These are phyloP conservation scores for Neonectria sp. DNA, from an alignment of 2,329 filamentous ascomycete genomes.

Conservation along the genomic window DNA sequence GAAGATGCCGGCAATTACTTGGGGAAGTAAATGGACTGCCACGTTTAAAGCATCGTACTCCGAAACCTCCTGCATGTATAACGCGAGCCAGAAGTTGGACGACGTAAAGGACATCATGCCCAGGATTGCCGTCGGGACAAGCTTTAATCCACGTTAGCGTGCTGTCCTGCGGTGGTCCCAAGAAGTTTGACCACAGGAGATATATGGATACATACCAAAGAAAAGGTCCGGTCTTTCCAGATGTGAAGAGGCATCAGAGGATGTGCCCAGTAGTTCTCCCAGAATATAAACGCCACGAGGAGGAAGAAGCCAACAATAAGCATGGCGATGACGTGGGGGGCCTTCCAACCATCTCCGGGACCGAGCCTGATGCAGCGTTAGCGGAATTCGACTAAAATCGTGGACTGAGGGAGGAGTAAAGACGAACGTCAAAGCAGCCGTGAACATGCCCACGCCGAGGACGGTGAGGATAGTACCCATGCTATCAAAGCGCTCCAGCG, in stretches of 20 bases:
- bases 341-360: constrained; percentile 74
- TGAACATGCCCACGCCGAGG: constrained; percentile 76
- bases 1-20: constrained; percentile 73
- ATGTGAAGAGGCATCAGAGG: constrained; percentile 69
- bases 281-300: constrained; percentile 71
- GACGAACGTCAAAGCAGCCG: constrained; percentile 70
- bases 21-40: constrained; percentile 75
- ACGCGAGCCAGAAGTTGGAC: constrained; percentile 73
- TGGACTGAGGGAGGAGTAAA: constrained; percentile 16
- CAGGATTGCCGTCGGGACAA: constrained; percentile 69
- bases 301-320: constrained; percentile 72
- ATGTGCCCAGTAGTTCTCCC: constrained; percentile 69
- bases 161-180: too few relatives aligned
- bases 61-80: constrained; percentile 75
- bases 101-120: constrained; percentile 76
- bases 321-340: constrained; percentile 73
- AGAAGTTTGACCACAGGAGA: background rate
- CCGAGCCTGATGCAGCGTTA: constrained; percentile 62
- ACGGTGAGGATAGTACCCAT: constrained; percentile 74
- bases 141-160: constrained; percentile 51
- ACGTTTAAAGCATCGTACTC: constrained; percentile 69
- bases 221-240: constrained; percentile 76
- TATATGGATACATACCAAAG: constrained; percentile 63
- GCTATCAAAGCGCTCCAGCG: constrained; percentile 72
- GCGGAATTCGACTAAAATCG: background rate